phyloP scores from a whole-genome alignment of 192 early-diverging fungal species.

The Helicostylum pulchrum region DNA sequence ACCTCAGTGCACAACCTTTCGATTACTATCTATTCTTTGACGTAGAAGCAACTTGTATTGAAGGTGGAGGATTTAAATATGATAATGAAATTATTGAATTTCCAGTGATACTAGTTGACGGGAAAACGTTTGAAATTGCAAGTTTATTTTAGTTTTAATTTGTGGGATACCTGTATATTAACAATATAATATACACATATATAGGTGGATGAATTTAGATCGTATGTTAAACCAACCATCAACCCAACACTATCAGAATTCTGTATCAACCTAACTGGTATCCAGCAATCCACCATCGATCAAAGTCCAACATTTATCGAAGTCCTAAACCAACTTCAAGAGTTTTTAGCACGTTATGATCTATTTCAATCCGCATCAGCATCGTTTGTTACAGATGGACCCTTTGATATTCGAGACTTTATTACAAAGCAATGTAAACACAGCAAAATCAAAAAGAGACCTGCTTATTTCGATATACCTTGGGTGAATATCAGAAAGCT shows the following conservation, averaged over 20 bases:
- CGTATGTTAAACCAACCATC: constrained; percentile 64
- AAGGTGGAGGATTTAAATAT: constrained; percentile 51
- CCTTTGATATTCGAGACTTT: constrained; percentile 84
- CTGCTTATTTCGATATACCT: constrained; percentile 55
- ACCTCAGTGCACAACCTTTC: constrained; percentile 40
- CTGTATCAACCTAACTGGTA: constrained; percentile 78
- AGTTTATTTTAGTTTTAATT: constrained; percentile 13
- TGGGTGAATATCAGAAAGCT: constrained; percentile 66
- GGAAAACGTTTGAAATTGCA: constrained; percentile 57
- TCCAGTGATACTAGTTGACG: constrained; percentile 70
- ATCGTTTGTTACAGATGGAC: constrained; percentile 58
- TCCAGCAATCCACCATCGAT: constrained; percentile 62
- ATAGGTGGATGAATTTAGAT: constrained; percentile 69
- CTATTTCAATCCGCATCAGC: constrained; percentile 41
- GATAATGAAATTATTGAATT: constrained; percentile 88
- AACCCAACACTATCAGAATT: constrained; percentile 71
- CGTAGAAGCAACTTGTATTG: constrained; percentile 80
- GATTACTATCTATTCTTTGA: constrained; percentile 75
- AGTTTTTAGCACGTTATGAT: constrained; percentile 43
- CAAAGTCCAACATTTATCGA: constrained; percentile 42
- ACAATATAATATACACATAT: not conserved
- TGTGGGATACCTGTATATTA: constrained; percentile 7
- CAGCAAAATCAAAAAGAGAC: constrained; percentile 46
- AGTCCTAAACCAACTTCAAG: constrained; percentile 50
- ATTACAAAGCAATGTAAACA: constrained; percentile 69